phyloP scores from a whole-genome alignment of 768 basidiomycete species.

The Termitomyces bulborhizus region DNA sequence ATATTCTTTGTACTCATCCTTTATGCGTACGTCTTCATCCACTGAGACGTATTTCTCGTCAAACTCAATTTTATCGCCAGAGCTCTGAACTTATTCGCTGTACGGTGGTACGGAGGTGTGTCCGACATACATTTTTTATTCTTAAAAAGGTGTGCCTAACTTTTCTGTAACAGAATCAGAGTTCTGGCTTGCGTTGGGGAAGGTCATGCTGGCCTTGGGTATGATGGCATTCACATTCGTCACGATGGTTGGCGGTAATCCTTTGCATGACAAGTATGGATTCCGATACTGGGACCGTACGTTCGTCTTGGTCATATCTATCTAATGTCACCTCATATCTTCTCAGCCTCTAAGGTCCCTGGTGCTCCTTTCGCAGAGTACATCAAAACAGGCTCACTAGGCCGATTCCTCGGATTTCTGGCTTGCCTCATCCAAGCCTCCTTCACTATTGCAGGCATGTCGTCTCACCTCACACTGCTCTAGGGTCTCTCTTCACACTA shows the following conservation, averaged over 20 bases:
- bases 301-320: slow-evolving; percentile 8
- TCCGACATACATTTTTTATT: not conserved
- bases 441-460: slow-evolving; percentile 53
- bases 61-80: slow-evolving; percentile 17
- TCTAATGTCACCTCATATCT: not conserved
- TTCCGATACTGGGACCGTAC: slow-evolving; percentile 48
- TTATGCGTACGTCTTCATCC: slow-evolving; percentile 29
- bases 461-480: not conserved
- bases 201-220: slow-evolving; percentile 40
- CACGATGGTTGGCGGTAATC: slow-evolving; percentile 59
- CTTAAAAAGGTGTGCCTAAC: not conserved
- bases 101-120: slow-evolving; percentile 43
- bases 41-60: not conserved
- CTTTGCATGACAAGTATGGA: slow-evolving; percentile 45
- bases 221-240: slow-evolving; percentile 50
- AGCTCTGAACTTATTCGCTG: slow-evolving; percentile 40
- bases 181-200: slow-evolving; percentile 50
- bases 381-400: slow-evolving; percentile 44
- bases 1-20: slow-evolving; percentile 35
- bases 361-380: slow-evolving; percentile 56
- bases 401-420: slow-evolving; percentile 58
- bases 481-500: not conserved
- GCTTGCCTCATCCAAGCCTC: slow-evolving; percentile 57
- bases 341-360: slow-evolving; percentile 33
- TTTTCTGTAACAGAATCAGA: slow-evolving; percentile 35